These are phyloP conservation scores for Actinomortierella ambigua DNA, from an alignment of 371 early-diverging fungal species.

Conservation along the genomic window DNA sequence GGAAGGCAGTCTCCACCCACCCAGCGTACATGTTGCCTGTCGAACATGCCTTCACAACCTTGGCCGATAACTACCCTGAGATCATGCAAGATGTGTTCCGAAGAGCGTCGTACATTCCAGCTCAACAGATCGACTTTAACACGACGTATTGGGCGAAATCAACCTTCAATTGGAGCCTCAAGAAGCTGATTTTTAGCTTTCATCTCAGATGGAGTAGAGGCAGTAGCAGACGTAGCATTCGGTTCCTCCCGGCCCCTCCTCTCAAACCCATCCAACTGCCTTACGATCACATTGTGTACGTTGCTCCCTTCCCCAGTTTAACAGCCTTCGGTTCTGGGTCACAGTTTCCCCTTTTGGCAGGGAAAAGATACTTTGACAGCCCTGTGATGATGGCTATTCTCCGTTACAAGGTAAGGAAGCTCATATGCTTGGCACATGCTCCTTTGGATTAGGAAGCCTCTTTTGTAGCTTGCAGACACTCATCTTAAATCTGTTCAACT, in stretches of 20 bases:
- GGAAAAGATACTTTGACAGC: conserved; percentile 43
- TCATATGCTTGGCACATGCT: too few species aligned
- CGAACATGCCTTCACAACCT: conserved; percentile 32
- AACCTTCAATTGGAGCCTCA: conserved; percentile 8
- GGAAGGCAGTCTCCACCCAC: conserved; percentile 39
- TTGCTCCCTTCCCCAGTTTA: conserved; percentile 43
- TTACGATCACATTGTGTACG: conserved; percentile 37
- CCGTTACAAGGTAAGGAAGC: too few species aligned
- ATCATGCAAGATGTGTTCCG: conserved; percentile 37
- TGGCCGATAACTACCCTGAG: conserved; percentile 30
- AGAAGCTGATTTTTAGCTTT: conserved; percentile 18
- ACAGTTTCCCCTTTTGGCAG: conserved; percentile 38
- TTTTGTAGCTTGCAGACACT: too few species aligned
- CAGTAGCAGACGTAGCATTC: conserved; percentile 18
- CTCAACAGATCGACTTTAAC: conserved; percentile 14
- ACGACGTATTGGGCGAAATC: conserved; percentile 23
- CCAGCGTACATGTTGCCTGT: conserved; percentile 45
- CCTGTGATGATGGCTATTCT: conserved; percentile 42
- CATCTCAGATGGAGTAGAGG: too few species aligned
- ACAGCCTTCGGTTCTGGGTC: conserved; percentile 37
- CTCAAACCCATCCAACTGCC: too few species aligned
- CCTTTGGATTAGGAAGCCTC: too few species aligned
- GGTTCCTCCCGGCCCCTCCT: conserved; percentile 7
- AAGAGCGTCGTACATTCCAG: conserved; percentile 40
- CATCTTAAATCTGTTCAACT: too few species aligned